Evolutionary conservation across 768 basidiomycete genomes (phyloP), one percentile per base, ranked within the genome.

Genomic region (Phlebiopsis gigantea): DNA sequence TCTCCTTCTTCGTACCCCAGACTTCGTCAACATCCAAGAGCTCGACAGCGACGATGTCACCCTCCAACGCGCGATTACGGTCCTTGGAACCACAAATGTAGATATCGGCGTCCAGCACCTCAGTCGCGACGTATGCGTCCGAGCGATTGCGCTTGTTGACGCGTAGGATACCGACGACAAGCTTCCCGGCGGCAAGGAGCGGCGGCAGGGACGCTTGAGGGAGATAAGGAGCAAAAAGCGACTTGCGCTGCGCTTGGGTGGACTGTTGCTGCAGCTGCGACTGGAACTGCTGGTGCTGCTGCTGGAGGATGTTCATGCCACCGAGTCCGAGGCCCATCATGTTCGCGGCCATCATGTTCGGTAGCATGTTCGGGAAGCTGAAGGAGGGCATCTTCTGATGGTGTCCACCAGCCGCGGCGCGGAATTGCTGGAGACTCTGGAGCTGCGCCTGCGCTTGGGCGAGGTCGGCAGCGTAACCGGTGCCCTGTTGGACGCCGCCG

Each of bases 21-120:
- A 97, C 95, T 72, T 98, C 95, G 65, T 98, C 94, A 24, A 98
- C 96, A 64, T 99, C 97, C 55, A 99, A 80, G 45, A 99, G 81
- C 71, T 99, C 97, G 22, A 99, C 92, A 21, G 96, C 97, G 57
- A 99, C 93, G 56, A 98, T 96, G 68, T 99, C 97, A 24, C 97
- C 97, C 70, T 99, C 97, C 34, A 99, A 79, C 41, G 97, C 97
- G 62, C 97, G 87, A 69, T 99, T 99, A 61, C 97, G 90, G 71
- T 99, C 97, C 69, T 98, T 98, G 30, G 95, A 98, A 43, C 97
- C 96, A 65, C 95, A 97, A 58, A 98, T 98, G 66, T 98, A 99
- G 69, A 99, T 98, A 66, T 99, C 97, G 55, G 96, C 95, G 68
- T 99, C 97, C 49, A 99, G 74, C 29, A 98, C 95, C 69, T 98